Percentiles rank a stretch among this genome's conserved stretches.
phyloP scores from a whole-genome alignment of 2,329 filamentous ascomycete species.

The Exophiala aquamarina region DNA sequence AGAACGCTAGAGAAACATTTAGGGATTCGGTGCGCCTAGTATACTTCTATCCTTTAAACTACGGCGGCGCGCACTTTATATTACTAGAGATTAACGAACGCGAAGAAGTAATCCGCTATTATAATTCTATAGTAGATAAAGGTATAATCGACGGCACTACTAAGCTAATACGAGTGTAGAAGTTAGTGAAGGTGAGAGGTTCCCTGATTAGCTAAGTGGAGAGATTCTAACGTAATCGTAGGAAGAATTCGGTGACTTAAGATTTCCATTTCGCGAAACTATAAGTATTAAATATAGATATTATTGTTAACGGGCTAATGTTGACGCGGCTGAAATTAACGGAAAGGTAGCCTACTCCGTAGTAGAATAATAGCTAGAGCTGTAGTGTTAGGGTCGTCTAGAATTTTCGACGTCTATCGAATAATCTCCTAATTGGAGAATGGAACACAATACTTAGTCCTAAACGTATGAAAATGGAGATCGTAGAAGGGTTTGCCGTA shows the following conservation, averaged over 20 bases:
- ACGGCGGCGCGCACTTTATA: conserved; percentile 26
- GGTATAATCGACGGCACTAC: conserved; percentile 17
- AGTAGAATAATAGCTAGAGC: conserved; percentile 27
- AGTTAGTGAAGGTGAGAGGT: conserved; percentile 6
- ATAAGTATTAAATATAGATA: conserved; percentile 22
- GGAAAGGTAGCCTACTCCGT: conserved; percentile 21
- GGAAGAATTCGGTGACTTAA: conserved; percentile 29
- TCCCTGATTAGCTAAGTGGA: neutral
- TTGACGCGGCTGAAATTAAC: neutral
- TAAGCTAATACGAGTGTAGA: conserved; percentile 19
- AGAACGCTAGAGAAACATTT: neutral
- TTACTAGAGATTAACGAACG: conserved; percentile 31
- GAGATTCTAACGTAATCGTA: conserved; percentile 13
- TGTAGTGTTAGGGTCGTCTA: conserved; percentile 27
- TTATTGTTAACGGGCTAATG: neutral
- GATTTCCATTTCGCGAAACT: conserved; percentile 27
- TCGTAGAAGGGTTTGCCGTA: conserved; percentile 23
- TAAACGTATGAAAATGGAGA: conserved; percentile 26
- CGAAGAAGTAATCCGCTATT: conserved; percentile 29
- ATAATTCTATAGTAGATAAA: conserved; percentile 25
- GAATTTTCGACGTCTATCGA: conserved; percentile 25
- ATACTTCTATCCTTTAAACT: conserved; percentile 25
- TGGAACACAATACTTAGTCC: conserved; percentile 23
- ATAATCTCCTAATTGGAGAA: conserved; percentile 21
- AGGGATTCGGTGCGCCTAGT: conserved; percentile 14